These are phyloP conservation scores for Aspergillus bridgeri DNA, from an alignment of 495 filamentous ascomycete genomes.

Conservation along the genomic window DNA sequence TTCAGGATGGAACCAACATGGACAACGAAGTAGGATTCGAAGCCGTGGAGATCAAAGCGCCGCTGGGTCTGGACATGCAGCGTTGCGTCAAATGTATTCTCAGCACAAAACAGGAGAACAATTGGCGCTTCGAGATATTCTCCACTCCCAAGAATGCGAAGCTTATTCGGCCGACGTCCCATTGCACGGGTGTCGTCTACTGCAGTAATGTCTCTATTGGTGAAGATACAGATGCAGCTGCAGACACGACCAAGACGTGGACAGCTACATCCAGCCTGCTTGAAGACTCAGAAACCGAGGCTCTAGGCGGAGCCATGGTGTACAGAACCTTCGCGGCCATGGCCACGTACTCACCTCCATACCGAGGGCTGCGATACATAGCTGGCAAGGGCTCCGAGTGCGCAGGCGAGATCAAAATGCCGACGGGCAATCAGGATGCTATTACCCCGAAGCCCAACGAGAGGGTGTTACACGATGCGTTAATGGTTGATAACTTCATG, in stretches of 20 bases:
- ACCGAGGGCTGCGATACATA: neutral
- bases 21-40: neutral
- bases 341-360: neutral
- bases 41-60: neutral
- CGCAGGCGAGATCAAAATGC: neutral
- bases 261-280: neutral
- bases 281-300: neutral
- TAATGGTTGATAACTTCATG: neutral
- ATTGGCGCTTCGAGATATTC: neutral
- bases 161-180: neutral
- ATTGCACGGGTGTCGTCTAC: neutral
- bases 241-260: neutral
- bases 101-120: neutral
- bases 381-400: neutral
- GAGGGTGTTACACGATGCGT: neutral
- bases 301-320: neutral
- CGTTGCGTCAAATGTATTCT: neutral
- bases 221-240: neutral
- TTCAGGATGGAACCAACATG: neutral
- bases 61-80: neutral
- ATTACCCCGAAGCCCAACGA: neutral
- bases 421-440: neutral
- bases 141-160: neutral
- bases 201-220: neutral
- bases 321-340: neutral